phyloP scores from a whole-genome alignment of 2,329 filamentous ascomycete genomes.

The Stachybotrys chartarum region DNA sequence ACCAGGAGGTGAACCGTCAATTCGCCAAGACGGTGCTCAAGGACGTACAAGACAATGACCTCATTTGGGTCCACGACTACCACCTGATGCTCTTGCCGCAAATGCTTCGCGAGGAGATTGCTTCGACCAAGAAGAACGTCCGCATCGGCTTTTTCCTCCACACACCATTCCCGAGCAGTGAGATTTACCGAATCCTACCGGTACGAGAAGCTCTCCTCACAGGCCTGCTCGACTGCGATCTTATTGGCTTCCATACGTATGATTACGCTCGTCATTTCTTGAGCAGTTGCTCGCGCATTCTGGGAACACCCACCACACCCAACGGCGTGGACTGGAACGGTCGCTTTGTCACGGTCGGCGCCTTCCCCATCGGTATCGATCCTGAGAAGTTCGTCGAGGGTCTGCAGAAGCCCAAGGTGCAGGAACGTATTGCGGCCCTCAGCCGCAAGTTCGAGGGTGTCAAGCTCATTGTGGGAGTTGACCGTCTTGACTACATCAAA shows the following conservation, averaged over 20 bases:
- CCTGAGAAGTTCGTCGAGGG: conserved; percentile 93
- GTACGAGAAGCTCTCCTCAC: conserved; percentile 83
- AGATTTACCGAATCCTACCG: conserved; percentile 93
- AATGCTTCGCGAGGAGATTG: conserved; percentile 89
- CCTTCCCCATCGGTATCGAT: conserved; percentile 96
- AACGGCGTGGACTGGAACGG: conserved; percentile 90
- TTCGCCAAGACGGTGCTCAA: conserved; percentile 84
- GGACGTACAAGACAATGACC: conserved; percentile 85
- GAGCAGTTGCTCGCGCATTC: conserved; percentile 90
- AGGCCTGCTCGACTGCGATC: conserved; percentile 84
- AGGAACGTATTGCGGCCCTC: conserved; percentile 77
- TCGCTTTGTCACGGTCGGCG: conserved; percentile 83
- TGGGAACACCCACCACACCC: conserved; percentile 73
- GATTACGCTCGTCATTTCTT: conserved; percentile 98
- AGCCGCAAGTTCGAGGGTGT: conserved; percentile 91
- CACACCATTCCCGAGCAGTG: conserved; percentile 92
- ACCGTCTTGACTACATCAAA: conserved; percentile 97
- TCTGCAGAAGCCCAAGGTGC: conserved; percentile 75
- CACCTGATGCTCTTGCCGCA: conserved; percentile 94
- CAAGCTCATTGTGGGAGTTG: conserved; percentile 93
- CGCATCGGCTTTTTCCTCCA: conserved; percentile 98
- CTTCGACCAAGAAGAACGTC: conserved; percentile 74
- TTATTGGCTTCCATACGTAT: conserved; percentile 98
- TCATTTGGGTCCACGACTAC: conserved; percentile 98
- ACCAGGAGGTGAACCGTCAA: conserved; percentile 84